Conservation (phyloP, 768 basidiomycete genomes). For the Leccinum incarnatum region DNA sequence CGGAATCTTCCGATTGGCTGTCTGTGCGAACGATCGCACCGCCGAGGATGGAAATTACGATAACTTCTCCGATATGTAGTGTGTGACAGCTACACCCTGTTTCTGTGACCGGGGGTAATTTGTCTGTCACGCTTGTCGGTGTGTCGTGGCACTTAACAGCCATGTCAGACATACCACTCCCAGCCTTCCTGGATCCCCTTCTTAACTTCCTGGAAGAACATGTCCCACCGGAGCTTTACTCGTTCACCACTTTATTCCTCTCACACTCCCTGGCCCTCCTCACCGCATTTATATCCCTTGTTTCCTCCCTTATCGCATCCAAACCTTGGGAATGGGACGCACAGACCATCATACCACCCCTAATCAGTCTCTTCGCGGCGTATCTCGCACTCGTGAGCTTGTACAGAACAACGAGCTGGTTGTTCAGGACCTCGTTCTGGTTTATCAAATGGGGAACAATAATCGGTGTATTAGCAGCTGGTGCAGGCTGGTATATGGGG, state of each 20-base stretch:
- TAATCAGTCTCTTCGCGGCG: slow-evolving; percentile 67
- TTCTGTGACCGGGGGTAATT: slow-evolving; percentile 15
- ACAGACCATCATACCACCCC: slow-evolving; percentile 67
- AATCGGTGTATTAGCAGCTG: slow-evolving; percentile 51
- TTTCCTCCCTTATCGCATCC: slow-evolving; percentile 46
- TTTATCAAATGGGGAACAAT: slow-evolving; percentile 77
- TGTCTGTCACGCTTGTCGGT: slow-evolving; percentile 16
- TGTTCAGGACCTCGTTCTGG: slow-evolving; percentile 63
- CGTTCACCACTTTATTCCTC: slow-evolving; percentile 47
- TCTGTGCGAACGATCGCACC: not conserved
- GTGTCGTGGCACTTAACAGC: slow-evolving; percentile 21
- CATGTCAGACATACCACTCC: slow-evolving; percentile 37
- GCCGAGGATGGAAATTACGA: slow-evolving; percentile 9
- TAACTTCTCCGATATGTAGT: slow-evolving; percentile 1
- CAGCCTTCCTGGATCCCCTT: slow-evolving; percentile 51
- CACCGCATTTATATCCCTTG: slow-evolving; percentile 47
- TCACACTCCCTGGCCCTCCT: slow-evolving; percentile 52
- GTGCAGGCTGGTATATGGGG: slow-evolving; percentile 53
- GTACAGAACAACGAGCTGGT: slow-evolving; percentile 77
- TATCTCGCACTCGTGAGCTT: slow-evolving; percentile 76
- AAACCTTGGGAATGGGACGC: slow-evolving; percentile 62
- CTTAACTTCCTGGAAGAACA: slow-evolving; percentile 52
- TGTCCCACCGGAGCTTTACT: slow-evolving; percentile 57
- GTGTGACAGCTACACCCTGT: slow-evolving; percentile 9
- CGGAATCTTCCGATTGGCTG: slow-evolving; percentile 30